Conservation (phyloP, 2,329 filamentous ascomycete species). For the Aspergillus ustus region DNA sequence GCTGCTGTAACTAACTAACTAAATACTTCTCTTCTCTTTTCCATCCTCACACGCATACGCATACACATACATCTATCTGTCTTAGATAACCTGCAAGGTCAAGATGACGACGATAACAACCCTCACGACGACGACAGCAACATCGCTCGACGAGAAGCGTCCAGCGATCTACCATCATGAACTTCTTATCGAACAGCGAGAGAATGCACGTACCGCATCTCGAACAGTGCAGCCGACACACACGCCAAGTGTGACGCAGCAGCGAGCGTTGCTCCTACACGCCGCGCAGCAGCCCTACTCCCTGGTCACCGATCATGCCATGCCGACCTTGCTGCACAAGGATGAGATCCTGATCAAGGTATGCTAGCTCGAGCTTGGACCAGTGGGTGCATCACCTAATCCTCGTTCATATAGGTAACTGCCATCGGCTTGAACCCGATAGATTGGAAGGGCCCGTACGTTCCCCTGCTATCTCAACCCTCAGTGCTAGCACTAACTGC, state of each 20-base stretch:
- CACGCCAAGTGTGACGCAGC: constrained; percentile 42
- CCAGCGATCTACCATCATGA: constrained; percentile 18
- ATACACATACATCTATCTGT: not conserved
- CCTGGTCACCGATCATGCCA: constrained; percentile 48
- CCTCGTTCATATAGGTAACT: constrained; percentile 43
- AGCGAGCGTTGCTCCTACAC: constrained; percentile 57
- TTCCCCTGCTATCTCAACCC: constrained; percentile 18
- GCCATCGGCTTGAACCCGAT: constrained; percentile 76
- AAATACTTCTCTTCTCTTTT: constrained; percentile 5
- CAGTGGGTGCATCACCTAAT: not conserved
- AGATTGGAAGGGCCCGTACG: constrained; percentile 74
- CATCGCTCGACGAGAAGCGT: constrained; percentile 21
- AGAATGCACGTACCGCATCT: not conserved
- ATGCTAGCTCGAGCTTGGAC: not conserved
- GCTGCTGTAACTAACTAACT: constrained; percentile 1
- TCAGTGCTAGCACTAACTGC: not conserved
- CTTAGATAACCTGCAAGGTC: not conserved
- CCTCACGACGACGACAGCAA: constrained; percentile 2
- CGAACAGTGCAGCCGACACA: constrained; percentile 1
- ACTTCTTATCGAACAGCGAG: constrained; percentile 16
- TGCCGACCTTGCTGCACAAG: constrained; percentile 52
- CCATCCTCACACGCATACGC: not conserved
- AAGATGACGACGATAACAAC: constrained; percentile 22
- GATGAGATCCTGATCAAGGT: constrained; percentile 66
- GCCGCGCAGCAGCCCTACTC: constrained; percentile 57